Conservation (phyloP, 2,329 filamentous ascomycete genomes). For the Beauveria bassiana region DNA sequence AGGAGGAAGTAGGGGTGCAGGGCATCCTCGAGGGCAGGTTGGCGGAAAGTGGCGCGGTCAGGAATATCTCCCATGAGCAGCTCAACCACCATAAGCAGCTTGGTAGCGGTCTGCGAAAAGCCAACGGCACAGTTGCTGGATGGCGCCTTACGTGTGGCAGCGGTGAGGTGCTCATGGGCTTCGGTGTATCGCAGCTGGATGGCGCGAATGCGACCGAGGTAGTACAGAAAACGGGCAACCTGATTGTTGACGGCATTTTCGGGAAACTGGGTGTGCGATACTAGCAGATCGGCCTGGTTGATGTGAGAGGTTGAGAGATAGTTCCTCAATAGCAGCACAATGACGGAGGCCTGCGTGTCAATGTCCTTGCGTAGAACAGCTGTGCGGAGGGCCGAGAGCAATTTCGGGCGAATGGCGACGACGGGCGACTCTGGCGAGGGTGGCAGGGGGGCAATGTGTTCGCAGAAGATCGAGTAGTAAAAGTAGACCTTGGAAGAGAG, state of each 20-base stretch:
- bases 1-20: conserved; percentile 90
- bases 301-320: conserved; percentile 96
- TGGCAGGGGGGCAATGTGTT: conserved; percentile 79
- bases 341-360: conserved; percentile 94
- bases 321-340: conserved; percentile 88
- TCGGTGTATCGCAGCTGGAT: conserved; percentile 97
- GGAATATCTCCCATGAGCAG: conserved; percentile 98
- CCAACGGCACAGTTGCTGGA: conserved; percentile 82
- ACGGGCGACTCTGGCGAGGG: conserved; percentile 84
- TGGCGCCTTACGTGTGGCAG: conserved; percentile 90
- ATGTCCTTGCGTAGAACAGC: conserved; percentile 95
- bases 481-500: conserved; percentile 95
- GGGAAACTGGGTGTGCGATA: conserved; percentile 93
- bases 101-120: conserved; percentile 93
- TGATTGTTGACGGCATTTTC: conserved; percentile 95
- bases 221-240: conserved; percentile 94
- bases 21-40: conserved; percentile 76
- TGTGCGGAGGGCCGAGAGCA: conserved; percentile 83
- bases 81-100: conserved; percentile 94
- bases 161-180: conserved; percentile 87
- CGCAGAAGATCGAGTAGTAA: conserved; percentile 93
- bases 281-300: conserved; percentile 88
- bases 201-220: conserved; percentile 89
- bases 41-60: conserved; percentile 88
- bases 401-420: conserved; percentile 74